phyloP scores from a whole-genome alignment of 2,329 filamentous ascomycete genomes.

The Emmonsiellopsis sp. region DNA sequence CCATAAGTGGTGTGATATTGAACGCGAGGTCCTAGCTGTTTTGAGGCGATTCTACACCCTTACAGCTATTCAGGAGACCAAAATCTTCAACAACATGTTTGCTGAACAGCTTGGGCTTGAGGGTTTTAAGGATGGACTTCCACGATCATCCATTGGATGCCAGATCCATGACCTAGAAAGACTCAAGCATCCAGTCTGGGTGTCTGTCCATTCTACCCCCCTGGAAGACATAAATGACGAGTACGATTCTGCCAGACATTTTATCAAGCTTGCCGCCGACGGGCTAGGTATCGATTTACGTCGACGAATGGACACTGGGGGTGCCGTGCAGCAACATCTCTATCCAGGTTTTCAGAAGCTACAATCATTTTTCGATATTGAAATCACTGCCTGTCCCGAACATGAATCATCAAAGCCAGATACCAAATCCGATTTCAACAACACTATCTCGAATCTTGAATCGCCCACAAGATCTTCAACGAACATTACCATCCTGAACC shows the following conservation, averaged over 20 bases:
- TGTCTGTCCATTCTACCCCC: conserved; percentile 14
- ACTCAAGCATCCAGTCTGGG: conserved; percentile 15
- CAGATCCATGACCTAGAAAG: conserved; percentile 19
- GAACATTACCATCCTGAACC: too few species aligned
- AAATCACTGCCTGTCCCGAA: background rate
- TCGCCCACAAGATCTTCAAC: too few species aligned
- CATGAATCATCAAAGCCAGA: background rate
- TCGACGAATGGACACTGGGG: too few species aligned
- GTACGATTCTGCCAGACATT: background rate
- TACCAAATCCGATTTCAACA: background rate
- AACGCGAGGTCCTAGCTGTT: conserved; percentile 6
- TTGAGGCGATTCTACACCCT: conserved; percentile 3
- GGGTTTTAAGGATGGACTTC: conserved; percentile 13
- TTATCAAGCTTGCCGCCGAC: background rate
- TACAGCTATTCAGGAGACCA: conserved; percentile 7
- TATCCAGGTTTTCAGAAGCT: background rate
- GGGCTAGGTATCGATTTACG: background rate
- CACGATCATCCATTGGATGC: conserved; percentile 6
- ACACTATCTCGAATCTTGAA: background rate
- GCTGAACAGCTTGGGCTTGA: conserved; percentile 10
- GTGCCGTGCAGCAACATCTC: background rate
- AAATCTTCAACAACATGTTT: conserved; percentile 22
- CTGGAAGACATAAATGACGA: background rate
- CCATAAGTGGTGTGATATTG: conserved; percentile 5
- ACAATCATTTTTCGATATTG: background rate